phyloP scores from a whole-genome alignment of 768 basidiomycete genomes.

The Cyclocybe cylindracea region DNA sequence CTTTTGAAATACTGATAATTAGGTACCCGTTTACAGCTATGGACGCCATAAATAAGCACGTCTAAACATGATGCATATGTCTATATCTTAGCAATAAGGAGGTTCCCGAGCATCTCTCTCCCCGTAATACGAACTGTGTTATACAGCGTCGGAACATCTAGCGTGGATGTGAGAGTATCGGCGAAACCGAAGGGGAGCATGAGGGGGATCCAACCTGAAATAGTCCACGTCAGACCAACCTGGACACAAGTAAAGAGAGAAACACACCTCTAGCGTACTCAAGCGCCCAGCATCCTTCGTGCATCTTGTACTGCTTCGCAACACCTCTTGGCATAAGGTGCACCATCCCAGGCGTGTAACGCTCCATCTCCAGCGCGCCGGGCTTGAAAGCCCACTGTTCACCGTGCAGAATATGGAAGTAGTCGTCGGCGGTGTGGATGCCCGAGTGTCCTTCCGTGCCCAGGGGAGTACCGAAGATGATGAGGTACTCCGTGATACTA shows the following conservation, averaged over 20 bases:
- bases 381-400: slow-evolving; percentile 94
- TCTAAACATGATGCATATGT: not conserved
- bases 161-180: slow-evolving; percentile 84
- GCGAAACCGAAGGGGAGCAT: slow-evolving; percentile 96
- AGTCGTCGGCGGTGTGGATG: slow-evolving; percentile 94
- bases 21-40: not conserved
- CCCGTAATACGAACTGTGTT: slow-evolving; percentile 76
- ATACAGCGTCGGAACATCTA: slow-evolving; percentile 83
- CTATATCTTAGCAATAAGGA: slow-evolving; percentile 87
- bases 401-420: slow-evolving; percentile 93
- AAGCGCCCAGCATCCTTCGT: slow-evolving; percentile 91
- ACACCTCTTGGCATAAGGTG: slow-evolving; percentile 82
- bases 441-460: slow-evolving; percentile 98
- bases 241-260: not conserved
- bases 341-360: slow-evolving; percentile 81
- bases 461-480: slow-evolving; percentile 93
- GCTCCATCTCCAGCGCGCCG: slow-evolving; percentile 82
- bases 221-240: not conserved
- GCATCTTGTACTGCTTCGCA: slow-evolving; percentile 98
- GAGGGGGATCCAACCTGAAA: slow-evolving; percentile 90
- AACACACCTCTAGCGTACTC: slow-evolving; percentile 89
- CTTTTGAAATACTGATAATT: too few relatives aligned
- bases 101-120: slow-evolving; percentile 80
- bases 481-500: slow-evolving; percentile 94
- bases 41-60: not conserved